Percentiles rank a stretch among this genome's conserved stretches.
Evolutionary conservation across 1,139 yeast species (phyloP).

Genomic region (Yamadazyma diospyri): DNA sequence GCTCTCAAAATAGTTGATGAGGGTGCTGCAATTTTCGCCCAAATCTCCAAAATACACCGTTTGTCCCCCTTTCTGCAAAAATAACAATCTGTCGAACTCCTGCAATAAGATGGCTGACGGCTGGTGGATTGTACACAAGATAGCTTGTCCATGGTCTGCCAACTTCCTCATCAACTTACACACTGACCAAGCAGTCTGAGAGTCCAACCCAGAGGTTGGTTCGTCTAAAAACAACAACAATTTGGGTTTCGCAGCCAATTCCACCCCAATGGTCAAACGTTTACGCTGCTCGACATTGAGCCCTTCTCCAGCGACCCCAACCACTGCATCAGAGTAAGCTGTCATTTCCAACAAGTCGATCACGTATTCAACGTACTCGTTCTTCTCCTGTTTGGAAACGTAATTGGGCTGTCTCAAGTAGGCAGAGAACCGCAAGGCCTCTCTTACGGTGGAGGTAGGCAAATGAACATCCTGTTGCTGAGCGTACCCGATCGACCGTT

Average conservation of each 20-base stretch:
- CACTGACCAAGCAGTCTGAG: constrained; percentile 89
- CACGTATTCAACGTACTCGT: constrained; percentile 68
- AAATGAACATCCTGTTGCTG: constrained; percentile 82
- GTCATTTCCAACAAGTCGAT: constrained; percentile 70
- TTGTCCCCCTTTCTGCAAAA: constrained; percentile 70
- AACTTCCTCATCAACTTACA: constrained; percentile 75
- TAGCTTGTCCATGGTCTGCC: constrained; percentile 78
- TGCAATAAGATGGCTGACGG: constrained; percentile 76
- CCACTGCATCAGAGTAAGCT: constrained; percentile 73
- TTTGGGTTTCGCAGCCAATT: constrained; percentile 83
- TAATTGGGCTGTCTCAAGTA: constrained; percentile 63
- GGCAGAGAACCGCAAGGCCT: constrained; percentile 71
- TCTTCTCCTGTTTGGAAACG: constrained; percentile 56
- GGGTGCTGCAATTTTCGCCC: constrained; percentile 58
- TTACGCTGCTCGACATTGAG: constrained; percentile 84
- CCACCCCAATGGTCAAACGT: constrained; percentile 81
- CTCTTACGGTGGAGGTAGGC: constrained; percentile 74
- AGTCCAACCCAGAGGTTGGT: constrained; percentile 90
- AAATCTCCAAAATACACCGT: constrained; percentile 81
- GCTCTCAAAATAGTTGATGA: constrained; percentile 66
- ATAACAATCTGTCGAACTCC: constrained; percentile 73
- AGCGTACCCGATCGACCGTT: constrained; percentile 78
- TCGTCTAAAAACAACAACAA: constrained; percentile 80
- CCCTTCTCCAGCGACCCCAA: constrained; percentile 77
- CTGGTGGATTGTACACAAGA: constrained; percentile 80